Evolutionary conservation across 345 rosid species (phyloP).

Genomic region (Trapa bicornis): DNA sequence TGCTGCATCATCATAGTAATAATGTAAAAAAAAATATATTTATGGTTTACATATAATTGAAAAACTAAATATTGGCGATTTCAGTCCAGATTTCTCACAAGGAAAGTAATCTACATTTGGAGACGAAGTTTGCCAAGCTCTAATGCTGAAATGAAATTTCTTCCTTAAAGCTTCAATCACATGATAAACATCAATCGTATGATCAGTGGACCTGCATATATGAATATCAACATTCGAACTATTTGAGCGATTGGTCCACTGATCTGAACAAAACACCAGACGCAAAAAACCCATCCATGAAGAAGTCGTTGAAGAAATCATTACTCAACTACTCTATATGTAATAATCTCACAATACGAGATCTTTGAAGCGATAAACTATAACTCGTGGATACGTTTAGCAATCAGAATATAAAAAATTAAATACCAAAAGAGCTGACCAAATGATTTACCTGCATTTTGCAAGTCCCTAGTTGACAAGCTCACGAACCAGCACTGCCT

Average conservation of each 20-base stretch:
- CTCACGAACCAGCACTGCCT: background rate
- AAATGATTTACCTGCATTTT: background rate
- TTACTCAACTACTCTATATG: background rate
- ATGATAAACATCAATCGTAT: no score
- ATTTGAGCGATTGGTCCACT: background rate
- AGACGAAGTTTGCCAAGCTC: background rate
- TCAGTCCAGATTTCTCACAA: background rate
- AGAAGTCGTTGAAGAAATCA: background rate
- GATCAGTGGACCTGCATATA: no score
- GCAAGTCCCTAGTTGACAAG: background rate
- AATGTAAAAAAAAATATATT: background rate
- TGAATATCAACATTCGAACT: background rate
- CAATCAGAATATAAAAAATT: no score
- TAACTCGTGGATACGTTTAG: no score
- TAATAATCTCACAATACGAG: background rate
- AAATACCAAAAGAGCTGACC: background rate
- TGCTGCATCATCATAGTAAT: background rate
- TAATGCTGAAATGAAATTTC: background rate
- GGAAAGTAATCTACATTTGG: background rate
- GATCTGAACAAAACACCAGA: background rate
- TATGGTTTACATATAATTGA: background rate
- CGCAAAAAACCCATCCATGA: background rate
- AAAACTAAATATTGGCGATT: background rate
- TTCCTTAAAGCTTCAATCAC: background rate
- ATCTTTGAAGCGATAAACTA: background rate